Conservation (phyloP, 148 eudicot species). For the Agrostemma githago region DNA sequence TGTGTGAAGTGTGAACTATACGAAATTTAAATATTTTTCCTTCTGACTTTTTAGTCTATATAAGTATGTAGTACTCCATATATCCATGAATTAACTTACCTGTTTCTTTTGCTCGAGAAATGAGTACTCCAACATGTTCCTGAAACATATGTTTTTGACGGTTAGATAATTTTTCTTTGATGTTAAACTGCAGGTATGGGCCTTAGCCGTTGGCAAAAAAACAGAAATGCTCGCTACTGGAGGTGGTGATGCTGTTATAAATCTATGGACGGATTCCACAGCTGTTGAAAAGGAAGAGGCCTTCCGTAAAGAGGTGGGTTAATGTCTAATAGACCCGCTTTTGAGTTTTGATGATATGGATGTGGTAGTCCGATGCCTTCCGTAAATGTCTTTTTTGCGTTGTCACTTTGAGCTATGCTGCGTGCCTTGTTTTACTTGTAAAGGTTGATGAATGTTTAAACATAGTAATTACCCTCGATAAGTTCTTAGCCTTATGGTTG, state of each 20-base stretch:
- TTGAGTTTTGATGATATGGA: neutral
- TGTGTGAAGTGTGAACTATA: neutral
- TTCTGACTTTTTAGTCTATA: neutral
- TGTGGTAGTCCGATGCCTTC: neutral
- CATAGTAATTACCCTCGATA: neutral
- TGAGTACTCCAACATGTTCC: neutral
- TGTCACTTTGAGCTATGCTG: neutral
- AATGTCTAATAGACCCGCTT: neutral
- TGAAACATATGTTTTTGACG: neutral
- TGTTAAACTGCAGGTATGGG: constrained; percentile 64
- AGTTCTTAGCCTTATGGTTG: too few species aligned
- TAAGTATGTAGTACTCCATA: neutral
- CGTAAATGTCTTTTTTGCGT: neutral
- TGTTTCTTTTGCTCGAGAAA: neutral
- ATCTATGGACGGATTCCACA: constrained; percentile 91
- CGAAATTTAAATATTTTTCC: neutral
- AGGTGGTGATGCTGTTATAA: constrained; percentile 88
- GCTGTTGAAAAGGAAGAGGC: constrained; percentile 90
- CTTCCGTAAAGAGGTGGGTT: constrained; percentile 73
- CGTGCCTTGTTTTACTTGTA: neutral
- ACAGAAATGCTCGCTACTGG: constrained; percentile 97
- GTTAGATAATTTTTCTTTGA: neutral
- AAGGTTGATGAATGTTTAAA: neutral
- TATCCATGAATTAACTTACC: neutral
- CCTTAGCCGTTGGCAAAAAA: constrained; percentile 81